Conservation (phyloP, 1,139 yeast genomes). For the Taphrina pruni region DNA sequence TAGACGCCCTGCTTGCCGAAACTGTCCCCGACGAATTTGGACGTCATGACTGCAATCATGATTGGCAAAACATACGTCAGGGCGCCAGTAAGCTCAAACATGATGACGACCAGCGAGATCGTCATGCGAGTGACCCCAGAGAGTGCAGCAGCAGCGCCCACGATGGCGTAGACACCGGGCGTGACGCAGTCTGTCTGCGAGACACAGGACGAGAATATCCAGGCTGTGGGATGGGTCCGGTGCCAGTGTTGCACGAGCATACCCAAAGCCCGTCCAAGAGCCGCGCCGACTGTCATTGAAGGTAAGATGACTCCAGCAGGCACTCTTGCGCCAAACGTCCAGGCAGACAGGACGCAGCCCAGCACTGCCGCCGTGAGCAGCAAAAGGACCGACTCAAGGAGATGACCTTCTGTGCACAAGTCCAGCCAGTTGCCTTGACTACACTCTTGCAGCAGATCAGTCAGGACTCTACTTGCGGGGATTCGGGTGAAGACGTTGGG, state of each 20-base stretch:
- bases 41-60: constrained; percentile 43
- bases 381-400: constrained; percentile 53
- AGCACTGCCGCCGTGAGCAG: constrained; percentile 58
- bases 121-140: constrained; percentile 73
- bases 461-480: constrained; percentile 52
- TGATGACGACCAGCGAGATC: constrained; percentile 59
- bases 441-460: constrained; percentile 59
- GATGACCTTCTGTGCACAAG: constrained; percentile 57
- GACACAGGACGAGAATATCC: constrained; percentile 21
- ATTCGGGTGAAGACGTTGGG: constrained; percentile 62
- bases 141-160: constrained; percentile 71
- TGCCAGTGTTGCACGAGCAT: constrained; percentile 58
- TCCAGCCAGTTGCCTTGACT: constrained; percentile 37
- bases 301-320: constrained; percentile 75
- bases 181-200: constrained; percentile 16
- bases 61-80: constrained; percentile 58
- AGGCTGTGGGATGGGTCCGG: constrained; percentile 56
- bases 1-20: constrained; percentile 42
- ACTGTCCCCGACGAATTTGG: constrained; percentile 42
- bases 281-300: constrained; percentile 71
- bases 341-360: constrained; percentile 59
- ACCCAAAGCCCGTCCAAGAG: constrained; percentile 65
- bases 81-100: constrained; percentile 67
- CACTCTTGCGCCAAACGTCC: constrained; percentile 66
- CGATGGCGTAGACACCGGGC: constrained; percentile 59